Evolutionary conservation across 305 asterid genomes (phyloP).

Genomic region (Plantago coronopus): DNA sequence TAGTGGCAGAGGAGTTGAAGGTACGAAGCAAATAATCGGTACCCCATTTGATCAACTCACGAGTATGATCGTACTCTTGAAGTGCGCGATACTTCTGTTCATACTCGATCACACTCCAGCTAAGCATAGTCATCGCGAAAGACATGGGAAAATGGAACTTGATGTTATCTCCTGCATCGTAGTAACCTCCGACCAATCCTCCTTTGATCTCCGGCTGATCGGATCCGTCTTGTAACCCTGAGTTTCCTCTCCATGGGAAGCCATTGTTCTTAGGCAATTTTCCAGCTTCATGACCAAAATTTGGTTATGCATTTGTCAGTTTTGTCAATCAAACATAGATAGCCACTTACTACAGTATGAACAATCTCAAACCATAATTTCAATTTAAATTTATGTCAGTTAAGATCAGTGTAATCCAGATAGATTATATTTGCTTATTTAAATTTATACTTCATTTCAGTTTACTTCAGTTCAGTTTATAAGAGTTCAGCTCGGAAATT

Average conservation of each 20-base stretch:
- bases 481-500: too few relatives aligned
- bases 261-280: constrained; percentile 60
- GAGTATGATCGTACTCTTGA: constrained; percentile 62
- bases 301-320: not conserved
- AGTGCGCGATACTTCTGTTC: constrained; percentile 65
- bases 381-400: too few relatives aligned
- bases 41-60: constrained; percentile 88
- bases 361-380: too few relatives aligned
- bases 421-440: too few relatives aligned
- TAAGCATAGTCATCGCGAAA: constrained; percentile 85
- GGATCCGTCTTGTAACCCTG: constrained; percentile 72
- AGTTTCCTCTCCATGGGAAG: constrained; percentile 71
- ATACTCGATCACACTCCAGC: constrained; percentile 88
- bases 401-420: too few relatives aligned
- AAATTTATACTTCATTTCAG: too few relatives aligned
- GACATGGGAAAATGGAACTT: constrained; percentile 86
- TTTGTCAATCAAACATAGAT: not conserved
- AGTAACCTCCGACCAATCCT: constrained; percentile 82
- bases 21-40: constrained; percentile 75
- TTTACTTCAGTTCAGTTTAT: too few relatives aligned
- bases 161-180: constrained; percentile 80
- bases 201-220: constrained; percentile 49
- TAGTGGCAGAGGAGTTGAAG: constrained; percentile 67
- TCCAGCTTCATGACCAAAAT: constrained; percentile 51
- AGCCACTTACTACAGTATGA: too few relatives aligned